Evolutionary conservation across 805 yeast genomes (phyloP), one percentile per base, ranked within the genome.

Genomic region (Metschnikowia henanensis): DNA sequence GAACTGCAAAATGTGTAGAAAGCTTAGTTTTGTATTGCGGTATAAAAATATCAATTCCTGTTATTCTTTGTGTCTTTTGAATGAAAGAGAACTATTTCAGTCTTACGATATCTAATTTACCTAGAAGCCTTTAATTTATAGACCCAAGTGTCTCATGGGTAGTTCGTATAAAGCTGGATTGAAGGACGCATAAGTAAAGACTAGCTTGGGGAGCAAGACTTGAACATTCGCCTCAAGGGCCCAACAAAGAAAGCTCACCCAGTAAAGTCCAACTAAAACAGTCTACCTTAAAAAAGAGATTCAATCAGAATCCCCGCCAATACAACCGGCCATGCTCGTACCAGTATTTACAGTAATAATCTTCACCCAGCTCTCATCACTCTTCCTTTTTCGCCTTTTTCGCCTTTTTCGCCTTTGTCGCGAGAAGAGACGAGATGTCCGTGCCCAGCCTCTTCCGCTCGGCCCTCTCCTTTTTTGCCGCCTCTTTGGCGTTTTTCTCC

Each of bases 401-500:
- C 12, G 8, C 5, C 26, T 23, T 41, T 51, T 46, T 53, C 25
- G 37, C 51, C 33, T 45, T 50, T 42, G 52, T 61, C 35, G 50
- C 44, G 32, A 47, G 44, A 6, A 60, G 50, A 46, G 52, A 33
- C 45, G 52, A 46, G 9, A 59, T 56, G 43, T 54, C 64, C 6
- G 37, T 39, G n/a, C 53, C 54, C 26, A 49, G 50, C 7, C 47
- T 45, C 36, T 44, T 48, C 31, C 44, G 49, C 7, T 45, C 45
- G 18, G 30, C 55, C 41, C 53, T 52, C 41, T 52, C 52, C 63
- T 62, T 38, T 60, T 69, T 52, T 59, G 63, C 58, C 39, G 52
- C 52, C 64, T 62, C 40, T 60, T 69, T 52, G 60, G 62, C 56
- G 6, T 56, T 51, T 43, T 84, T 84, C 50, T 70, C 79, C 47